Conservation (phyloP, 805 yeast genomes). For the Blastobotrys peoriensis region DNA sequence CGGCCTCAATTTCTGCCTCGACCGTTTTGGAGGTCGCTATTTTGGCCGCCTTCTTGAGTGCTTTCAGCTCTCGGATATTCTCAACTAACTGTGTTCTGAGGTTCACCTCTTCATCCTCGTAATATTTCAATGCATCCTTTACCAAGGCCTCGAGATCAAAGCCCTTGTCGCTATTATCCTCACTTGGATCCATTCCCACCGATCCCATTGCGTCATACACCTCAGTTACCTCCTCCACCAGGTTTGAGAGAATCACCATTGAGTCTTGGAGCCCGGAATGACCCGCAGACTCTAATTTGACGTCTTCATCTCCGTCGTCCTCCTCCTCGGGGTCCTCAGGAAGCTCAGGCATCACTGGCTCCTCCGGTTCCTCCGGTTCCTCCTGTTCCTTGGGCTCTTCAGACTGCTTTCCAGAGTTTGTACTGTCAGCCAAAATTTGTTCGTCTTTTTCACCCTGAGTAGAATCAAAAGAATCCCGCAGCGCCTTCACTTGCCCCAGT, state of each 20-base stretch:
- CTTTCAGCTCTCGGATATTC: not conserved
- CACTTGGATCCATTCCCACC: not conserved
- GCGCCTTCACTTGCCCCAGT: constrained; percentile 15
- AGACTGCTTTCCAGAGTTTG: not conserved
- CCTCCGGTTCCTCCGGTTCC: not conserved
- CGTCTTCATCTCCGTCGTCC: not conserved
- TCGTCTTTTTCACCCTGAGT: not conserved
- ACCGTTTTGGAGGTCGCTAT: not conserved
- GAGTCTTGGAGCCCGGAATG: not conserved
- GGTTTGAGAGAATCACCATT: not conserved
- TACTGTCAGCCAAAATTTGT: not conserved
- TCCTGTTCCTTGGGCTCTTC: not conserved
- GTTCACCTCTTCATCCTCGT: not conserved
- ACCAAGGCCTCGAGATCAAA: not conserved
- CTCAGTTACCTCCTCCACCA: not conserved
- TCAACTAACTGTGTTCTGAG: not conserved
- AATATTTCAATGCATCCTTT: not conserved
- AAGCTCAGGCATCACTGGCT: not conserved
- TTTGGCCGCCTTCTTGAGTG: not conserved
- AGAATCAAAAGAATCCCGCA: constrained; percentile 1
- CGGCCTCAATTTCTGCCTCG: not conserved
- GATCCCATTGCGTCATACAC: not conserved
- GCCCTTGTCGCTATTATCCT: not conserved
- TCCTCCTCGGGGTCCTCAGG: not conserved
- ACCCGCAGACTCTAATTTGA: not conserved